phyloP scores from a whole-genome alignment of 192 early-diverging fungal species.

The Umbelopsis isabellina region DNA sequence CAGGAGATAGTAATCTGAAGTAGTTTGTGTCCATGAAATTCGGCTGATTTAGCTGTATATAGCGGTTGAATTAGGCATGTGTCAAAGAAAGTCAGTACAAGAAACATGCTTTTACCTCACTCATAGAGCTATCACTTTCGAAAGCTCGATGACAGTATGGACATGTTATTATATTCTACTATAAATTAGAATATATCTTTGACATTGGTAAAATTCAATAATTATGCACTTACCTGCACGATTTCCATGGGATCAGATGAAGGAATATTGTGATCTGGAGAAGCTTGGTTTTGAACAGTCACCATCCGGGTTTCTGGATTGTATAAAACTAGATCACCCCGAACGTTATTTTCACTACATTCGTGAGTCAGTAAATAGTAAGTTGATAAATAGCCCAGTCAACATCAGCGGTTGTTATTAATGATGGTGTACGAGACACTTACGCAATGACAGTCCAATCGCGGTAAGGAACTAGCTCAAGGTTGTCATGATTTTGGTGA shows the following conservation, averaged over 20 bases:
- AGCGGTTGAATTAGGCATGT: constrained; percentile 3
- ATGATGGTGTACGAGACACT: constrained; percentile 8
- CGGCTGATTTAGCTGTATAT: constrained; percentile 23
- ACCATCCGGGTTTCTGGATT: constrained; percentile 60
- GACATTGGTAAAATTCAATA: neutral
- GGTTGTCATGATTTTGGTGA: constrained; percentile 15
- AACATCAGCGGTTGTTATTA: neutral
- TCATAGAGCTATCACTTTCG: constrained; percentile 17
- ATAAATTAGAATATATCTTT: too few species aligned
- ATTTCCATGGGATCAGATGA: constrained; percentile 2
- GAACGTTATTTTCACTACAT: constrained; percentile 40
- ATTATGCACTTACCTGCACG: neutral
- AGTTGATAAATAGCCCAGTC: neutral
- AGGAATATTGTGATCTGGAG: neutral
- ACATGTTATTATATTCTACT: constrained; percentile 22
- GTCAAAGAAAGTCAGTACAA: neutral
- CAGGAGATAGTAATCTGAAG: constrained; percentile 55
- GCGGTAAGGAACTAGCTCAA: constrained; percentile 57
- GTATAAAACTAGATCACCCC: constrained; percentile 67
- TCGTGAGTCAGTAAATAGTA: neutral
- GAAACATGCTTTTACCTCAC: neutral
- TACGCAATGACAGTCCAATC: constrained; percentile 62
- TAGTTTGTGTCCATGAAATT: constrained; percentile 59
- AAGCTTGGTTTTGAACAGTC: constrained; percentile 40
- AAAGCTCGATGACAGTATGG: constrained; percentile 44